Conservation (phyloP, 164 flowering plant genomes). For the Annona cherimola region DNA sequence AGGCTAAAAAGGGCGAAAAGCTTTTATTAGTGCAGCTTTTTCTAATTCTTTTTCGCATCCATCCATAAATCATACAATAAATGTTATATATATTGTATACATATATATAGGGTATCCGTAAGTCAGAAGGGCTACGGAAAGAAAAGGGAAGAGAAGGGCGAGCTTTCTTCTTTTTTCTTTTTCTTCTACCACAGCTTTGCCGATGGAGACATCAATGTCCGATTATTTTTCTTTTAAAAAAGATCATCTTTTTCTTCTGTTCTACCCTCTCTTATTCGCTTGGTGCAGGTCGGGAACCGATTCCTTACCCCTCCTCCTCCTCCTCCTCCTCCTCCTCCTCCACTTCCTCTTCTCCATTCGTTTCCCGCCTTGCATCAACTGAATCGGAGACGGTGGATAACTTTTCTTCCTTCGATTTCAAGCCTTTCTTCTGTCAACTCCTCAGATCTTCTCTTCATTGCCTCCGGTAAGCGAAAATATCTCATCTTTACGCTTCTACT, state of each 20-base stretch:
- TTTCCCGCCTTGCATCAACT: slow-evolving; percentile 93
- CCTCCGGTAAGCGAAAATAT: too few species aligned
- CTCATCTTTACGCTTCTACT: too few species aligned
- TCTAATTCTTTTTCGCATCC: too few species aligned
- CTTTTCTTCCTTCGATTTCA: neutral
- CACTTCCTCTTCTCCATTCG: slow-evolving; percentile 11
- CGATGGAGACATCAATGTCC: neutral
- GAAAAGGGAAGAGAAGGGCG: neutral
- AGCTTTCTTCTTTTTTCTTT: neutral
- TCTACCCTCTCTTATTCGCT: slow-evolving; percentile 64
- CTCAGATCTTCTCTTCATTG: too few species aligned
- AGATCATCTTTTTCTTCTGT: neutral
- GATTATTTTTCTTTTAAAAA: neutral
- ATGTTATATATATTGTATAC: too few species aligned
- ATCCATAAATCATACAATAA: too few species aligned
- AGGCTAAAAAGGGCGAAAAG: neutral
- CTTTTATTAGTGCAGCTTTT: too few species aligned
- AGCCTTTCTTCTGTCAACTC: neutral
- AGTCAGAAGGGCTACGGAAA: too few species aligned
- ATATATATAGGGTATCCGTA: too few species aligned
- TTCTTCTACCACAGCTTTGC: neutral
- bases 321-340: neutral
- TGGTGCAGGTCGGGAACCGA: slow-evolving; percentile 92
- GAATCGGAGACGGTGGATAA: slow-evolving; percentile 63
- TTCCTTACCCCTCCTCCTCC: neutral